A percentile compares a stretch with the other conserved stretches of the same genome.
phyloP scores from a whole-genome alignment of 129 eudicot genomes.

The Lactuca sativa region DNA sequence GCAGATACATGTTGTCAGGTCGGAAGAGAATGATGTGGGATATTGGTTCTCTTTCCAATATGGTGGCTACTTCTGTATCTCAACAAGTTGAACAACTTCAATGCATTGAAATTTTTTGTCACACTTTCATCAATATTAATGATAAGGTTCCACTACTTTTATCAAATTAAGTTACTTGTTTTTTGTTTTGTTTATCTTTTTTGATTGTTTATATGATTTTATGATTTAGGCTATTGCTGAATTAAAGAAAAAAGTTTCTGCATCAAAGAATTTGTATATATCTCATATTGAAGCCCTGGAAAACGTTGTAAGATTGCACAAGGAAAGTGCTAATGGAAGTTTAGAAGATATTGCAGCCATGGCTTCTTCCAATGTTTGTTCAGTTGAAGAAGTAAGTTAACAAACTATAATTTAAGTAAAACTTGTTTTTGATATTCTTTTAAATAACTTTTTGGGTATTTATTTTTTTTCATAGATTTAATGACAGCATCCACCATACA shows the following conservation, averaged over 20 bases:
- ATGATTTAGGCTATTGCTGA: slow-evolving; percentile 55
- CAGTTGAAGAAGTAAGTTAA: slow-evolving; percentile 58
- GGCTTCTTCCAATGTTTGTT: slow-evolving; percentile 52
- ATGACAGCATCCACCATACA: slow-evolving; percentile 50
- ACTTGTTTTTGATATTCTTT: background rate
- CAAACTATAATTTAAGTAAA: background rate
- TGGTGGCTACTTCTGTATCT: slow-evolving; percentile 53
- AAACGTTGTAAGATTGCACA: slow-evolving; percentile 81
- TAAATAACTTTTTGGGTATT: background rate
- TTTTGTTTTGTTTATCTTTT: background rate
- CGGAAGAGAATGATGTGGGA: too few species aligned
- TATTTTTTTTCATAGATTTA: slow-evolving; percentile 52
- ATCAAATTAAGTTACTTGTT: too few species aligned
- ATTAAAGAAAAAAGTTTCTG: slow-evolving; percentile 51
- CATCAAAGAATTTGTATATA: slow-evolving; percentile 59
- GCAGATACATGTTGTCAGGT: too few species aligned
- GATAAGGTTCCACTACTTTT: slow-evolving; percentile 45
- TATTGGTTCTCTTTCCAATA: background rate
- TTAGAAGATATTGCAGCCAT: slow-evolving; percentile 69
- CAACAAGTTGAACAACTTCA: slow-evolving; percentile 73
- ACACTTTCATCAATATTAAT: slow-evolving; percentile 59
- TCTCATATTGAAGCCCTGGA: slow-evolving; percentile 87
- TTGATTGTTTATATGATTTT: slow-evolving; percentile 7
- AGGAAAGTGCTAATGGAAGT: slow-evolving; percentile 70
- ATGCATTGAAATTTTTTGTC: slow-evolving; percentile 68